Evolutionary conservation across 768 basidiomycete genomes (phyloP).

Genomic region (Phlegmacium glaucopus): DNA sequence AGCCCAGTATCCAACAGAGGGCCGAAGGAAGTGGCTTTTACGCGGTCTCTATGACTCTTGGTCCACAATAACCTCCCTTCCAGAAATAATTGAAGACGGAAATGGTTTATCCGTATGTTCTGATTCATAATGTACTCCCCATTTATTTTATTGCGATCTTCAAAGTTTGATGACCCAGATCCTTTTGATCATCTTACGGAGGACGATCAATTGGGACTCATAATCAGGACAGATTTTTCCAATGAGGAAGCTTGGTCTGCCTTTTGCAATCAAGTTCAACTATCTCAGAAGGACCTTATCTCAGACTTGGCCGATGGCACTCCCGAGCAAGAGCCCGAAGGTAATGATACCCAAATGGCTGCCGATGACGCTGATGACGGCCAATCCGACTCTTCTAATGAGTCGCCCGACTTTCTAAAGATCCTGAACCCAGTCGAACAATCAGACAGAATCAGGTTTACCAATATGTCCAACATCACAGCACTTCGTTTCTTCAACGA

Average conservation of each 20-base stretch:
- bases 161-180: conserved; percentile 41
- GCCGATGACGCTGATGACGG: conserved; percentile 25
- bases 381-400: conserved; percentile 33
- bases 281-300: conserved; percentile 56
- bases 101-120: not conserved
- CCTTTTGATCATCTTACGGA: conserved; percentile 48
- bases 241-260: conserved; percentile 62
- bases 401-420: conserved; percentile 39
- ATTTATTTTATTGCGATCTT: not conserved
- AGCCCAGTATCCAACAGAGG: conserved; percentile 44
- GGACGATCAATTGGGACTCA: conserved; percentile 50
- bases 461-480: conserved; percentile 57
- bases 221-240: conserved; percentile 73
- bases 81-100: not conserved
- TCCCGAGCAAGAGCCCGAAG: conserved; percentile 16
- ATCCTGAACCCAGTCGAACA: conserved; percentile 44
- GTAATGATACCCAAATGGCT: conserved; percentile 13
- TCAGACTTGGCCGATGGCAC: conserved; percentile 15
- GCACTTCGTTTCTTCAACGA: conserved; percentile 72
- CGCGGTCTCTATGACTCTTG: conserved; percentile 51
- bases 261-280: conserved; percentile 48
- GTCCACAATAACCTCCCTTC: conserved; percentile 21
- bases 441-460: conserved; percentile 38
- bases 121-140: not conserved
- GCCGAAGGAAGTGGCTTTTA: conserved; percentile 54